A percentile compares a stretch with the other conserved stretches of the same genome.
These are phyloP conservation scores for Blepharisma undulans DNA, from an alignment of 169 alveolate genomes.

Conservation along the genomic window DNA sequence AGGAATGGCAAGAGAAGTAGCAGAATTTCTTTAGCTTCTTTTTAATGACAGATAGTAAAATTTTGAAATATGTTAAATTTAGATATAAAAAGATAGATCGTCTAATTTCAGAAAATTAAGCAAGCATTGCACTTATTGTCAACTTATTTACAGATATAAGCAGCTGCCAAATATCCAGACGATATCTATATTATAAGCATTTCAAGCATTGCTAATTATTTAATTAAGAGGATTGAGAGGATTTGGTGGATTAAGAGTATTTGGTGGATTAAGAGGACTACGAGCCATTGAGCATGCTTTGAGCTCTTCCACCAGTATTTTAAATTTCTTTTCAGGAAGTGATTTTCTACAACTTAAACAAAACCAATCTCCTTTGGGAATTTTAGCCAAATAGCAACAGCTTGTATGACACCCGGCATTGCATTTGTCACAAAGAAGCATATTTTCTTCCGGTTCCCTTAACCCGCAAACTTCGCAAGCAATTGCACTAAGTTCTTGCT, in stretches of 20 bases:
- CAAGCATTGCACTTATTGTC: too few relatives aligned
- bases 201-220: not conserved
- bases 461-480: not conserved
- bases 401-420: not conserved
- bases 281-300: not conserved
- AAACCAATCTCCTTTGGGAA: not conserved
- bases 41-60: too few relatives aligned
- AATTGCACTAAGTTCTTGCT: not conserved
- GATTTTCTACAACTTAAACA: not conserved
- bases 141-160: too few relatives aligned
- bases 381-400: not conserved
- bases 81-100: too few relatives aligned
- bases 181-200: too few relatives aligned
- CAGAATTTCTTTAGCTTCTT: not conserved
- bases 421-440: not conserved
- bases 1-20: conserved; percentile 7
- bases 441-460: not conserved
- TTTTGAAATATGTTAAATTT: too few relatives aligned
- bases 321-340: not conserved
- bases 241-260: too few relatives aligned
- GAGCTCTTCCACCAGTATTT: not conserved
- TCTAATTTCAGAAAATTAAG: too few relatives aligned
- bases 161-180: too few relatives aligned
- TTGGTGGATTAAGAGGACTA: not conserved
- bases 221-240: not conserved